These are phyloP conservation scores for Cordyceps militaris DNA, from an alignment of 2,329 filamentous ascomycete species.

Conservation along the genomic window DNA sequence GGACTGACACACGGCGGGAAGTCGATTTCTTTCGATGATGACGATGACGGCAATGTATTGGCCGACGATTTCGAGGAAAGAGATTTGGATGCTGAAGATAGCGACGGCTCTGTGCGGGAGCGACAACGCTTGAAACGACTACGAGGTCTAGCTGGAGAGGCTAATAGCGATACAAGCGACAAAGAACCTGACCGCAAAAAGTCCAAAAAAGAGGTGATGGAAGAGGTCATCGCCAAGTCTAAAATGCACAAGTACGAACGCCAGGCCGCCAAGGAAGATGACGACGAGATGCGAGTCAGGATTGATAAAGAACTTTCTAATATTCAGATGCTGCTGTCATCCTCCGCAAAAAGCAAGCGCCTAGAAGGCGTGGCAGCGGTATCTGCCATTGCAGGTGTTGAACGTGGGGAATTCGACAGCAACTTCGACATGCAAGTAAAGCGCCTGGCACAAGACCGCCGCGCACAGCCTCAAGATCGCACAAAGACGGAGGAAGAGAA, in stretches of 20 bases:
- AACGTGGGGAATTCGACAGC: constrained; percentile 66
- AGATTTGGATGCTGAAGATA: constrained; percentile 58
- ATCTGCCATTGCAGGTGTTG: constrained; percentile 42
- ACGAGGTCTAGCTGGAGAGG: constrained; percentile 40
- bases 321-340: constrained; percentile 64
- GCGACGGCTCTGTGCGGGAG: constrained; percentile 48
- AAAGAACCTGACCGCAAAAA: constrained; percentile 77
- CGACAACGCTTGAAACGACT: constrained; percentile 50
- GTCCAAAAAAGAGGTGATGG: constrained; percentile 93
- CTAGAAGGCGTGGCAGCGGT: constrained; percentile 19
- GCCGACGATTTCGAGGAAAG: constrained; percentile 75
- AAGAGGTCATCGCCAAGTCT: constrained; percentile 95
- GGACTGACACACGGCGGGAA: constrained; percentile 79
- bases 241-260: constrained; percentile 93
- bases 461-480: constrained; percentile 76
- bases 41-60: constrained; percentile 39
- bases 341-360: constrained; percentile 32
- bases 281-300: constrained; percentile 77
- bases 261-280: constrained; percentile 85
- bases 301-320: constrained; percentile 77
- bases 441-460: constrained; percentile 74
- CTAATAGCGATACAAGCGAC: constrained; percentile 42
- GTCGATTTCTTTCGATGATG: constrained; percentile 60
- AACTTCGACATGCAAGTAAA: constrained; percentile 82
- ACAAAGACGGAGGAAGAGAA: constrained; percentile 90